A percentile compares a stretch with the other conserved stretches of the same genome.
Conservation (phyloP, 495 filamentous ascomycete genomes). For the Tuber aestivum region DNA sequence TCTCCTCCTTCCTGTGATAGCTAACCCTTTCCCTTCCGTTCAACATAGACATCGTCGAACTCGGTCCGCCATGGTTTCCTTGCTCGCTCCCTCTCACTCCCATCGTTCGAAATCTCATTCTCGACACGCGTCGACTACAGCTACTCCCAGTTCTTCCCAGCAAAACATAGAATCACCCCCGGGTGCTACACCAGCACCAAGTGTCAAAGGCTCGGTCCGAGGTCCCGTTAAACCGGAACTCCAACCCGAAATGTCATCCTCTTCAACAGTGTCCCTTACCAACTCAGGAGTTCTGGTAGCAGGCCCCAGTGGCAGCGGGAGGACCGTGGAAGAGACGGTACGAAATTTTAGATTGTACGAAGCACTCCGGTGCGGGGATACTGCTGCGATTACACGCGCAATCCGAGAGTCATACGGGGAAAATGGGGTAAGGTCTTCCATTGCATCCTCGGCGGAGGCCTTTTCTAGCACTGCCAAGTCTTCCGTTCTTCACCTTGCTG, state of each 20-base stretch:
- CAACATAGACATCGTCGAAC: constrained; percentile 34
- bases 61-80: constrained; percentile 40
- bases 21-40: constrained; percentile 14
- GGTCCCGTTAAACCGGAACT: constrained; percentile 9
- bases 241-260: constrained; percentile 9
- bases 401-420: constrained; percentile 61
- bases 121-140: constrained; percentile 31
- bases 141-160: constrained; percentile 28
- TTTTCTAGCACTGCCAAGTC: constrained; percentile 63
- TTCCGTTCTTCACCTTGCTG: constrained; percentile 82
- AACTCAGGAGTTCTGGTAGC: constrained; percentile 34
- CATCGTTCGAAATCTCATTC: constrained; percentile 31
- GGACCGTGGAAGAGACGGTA: constrained; percentile 80
- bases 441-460: constrained; percentile 46
- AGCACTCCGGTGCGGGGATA: constrained; percentile 81
- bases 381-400: constrained; percentile 78
- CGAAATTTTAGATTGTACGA: constrained; percentile 91
- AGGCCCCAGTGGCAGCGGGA: constrained; percentile 17
- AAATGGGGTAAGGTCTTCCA: constrained; percentile 50
- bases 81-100: constrained; percentile 28
- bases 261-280: constrained; percentile 26
- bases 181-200: constrained; percentile 16
- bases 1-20: neutral
- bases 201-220: constrained; percentile 13
- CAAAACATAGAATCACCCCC: constrained; percentile 21